Percentiles rank a stretch among this genome's conserved stretches.
Conservation (phyloP, 2,329 filamentous ascomycete species). For the Epichloe sp. region DNA sequence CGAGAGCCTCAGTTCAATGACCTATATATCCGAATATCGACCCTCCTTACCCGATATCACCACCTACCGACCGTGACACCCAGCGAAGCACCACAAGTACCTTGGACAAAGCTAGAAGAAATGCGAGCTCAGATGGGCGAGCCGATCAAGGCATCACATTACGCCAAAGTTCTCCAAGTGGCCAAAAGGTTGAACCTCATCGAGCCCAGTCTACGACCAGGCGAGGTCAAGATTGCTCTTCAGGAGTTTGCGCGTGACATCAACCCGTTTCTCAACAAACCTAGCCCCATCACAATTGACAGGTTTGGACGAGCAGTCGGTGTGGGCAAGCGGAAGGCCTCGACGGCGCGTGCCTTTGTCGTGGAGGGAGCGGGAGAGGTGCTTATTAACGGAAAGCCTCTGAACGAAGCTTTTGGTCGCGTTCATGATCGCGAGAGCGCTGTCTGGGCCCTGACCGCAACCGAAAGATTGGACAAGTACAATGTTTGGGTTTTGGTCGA, state of each 20-base stretch:
- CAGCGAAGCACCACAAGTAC: conserved; percentile 55
- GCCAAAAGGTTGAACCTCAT: conserved; percentile 76
- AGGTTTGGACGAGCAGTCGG: conserved; percentile 65
- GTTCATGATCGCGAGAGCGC: conserved; percentile 91
- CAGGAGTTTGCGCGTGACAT: conserved; percentile 60
- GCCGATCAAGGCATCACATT: conserved; percentile 62
- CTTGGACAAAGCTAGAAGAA: conserved; percentile 69
- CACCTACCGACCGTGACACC: conserved; percentile 56
- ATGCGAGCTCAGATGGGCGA: conserved; percentile 63
- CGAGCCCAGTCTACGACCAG: conserved; percentile 61
- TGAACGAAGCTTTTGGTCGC: conserved; percentile 70
- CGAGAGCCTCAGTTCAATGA: conserved; percentile 78
- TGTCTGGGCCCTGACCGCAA: conserved; percentile 77
- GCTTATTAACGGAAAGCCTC: conserved; percentile 76
- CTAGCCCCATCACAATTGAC: conserved; percentile 56
- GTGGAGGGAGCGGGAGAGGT: conserved; percentile 90
- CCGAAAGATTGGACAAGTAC: conserved; percentile 82
- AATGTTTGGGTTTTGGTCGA: conserved; percentile 80
- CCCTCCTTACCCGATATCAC: conserved; percentile 57
- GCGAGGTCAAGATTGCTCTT: conserved; percentile 53
- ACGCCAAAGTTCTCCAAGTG: conserved; percentile 60
- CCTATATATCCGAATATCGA: conserved; percentile 59
- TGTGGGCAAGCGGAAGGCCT: conserved; percentile 77
- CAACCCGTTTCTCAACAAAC: conserved; percentile 53
- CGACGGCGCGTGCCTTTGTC: conserved; percentile 70